phyloP scores from a whole-genome alignment of 805 yeast genomes.

The Lipomyces yamadae region DNA sequence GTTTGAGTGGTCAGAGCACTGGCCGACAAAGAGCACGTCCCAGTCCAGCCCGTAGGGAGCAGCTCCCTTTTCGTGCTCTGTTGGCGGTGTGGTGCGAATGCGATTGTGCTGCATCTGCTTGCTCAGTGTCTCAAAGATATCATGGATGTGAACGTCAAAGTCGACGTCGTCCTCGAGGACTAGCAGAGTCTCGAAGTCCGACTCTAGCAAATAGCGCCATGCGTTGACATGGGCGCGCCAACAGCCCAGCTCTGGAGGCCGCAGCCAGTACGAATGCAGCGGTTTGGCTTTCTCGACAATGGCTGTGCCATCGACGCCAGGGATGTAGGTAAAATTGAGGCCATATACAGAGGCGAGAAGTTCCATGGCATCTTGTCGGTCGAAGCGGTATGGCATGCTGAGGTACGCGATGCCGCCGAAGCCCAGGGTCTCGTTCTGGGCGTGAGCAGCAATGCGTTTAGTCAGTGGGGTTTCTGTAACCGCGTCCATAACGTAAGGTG shows the following conservation, averaged over 20 bases:
- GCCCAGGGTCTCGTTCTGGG: conserved; percentile 25
- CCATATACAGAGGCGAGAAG: conserved; percentile 20
- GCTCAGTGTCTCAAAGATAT: conserved; percentile 22
- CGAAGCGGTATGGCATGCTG: conserved; percentile 28
- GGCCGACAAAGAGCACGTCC: conserved; percentile 29
- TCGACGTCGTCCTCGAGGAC: conserved; percentile 31
- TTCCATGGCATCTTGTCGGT: conserved; percentile 29
- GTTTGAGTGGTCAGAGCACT: conserved; percentile 24
- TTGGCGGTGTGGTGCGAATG: conserved; percentile 21
- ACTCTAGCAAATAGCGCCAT: conserved; percentile 26
- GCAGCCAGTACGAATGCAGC: conserved; percentile 12
- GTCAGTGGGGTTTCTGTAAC: neutral
- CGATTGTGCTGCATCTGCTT: conserved; percentile 28
- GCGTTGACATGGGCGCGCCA: conserved; percentile 33
- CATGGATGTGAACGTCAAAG: conserved; percentile 27
- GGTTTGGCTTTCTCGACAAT: conserved; percentile 25
- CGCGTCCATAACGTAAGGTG: no score
- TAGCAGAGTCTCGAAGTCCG: conserved; percentile 23
- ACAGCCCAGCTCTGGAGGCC: conserved; percentile 27
- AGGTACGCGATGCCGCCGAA: conserved; percentile 28
- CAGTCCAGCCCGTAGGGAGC: conserved; percentile 33
- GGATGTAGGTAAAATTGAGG: conserved; percentile 19
- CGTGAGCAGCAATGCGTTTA: neutral
- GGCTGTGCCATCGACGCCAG: conserved; percentile 23
- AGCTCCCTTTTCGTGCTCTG: conserved; percentile 15